Conservation (phyloP, 176 grass and related monocot species). For the Oryza glumipatula region DNA sequence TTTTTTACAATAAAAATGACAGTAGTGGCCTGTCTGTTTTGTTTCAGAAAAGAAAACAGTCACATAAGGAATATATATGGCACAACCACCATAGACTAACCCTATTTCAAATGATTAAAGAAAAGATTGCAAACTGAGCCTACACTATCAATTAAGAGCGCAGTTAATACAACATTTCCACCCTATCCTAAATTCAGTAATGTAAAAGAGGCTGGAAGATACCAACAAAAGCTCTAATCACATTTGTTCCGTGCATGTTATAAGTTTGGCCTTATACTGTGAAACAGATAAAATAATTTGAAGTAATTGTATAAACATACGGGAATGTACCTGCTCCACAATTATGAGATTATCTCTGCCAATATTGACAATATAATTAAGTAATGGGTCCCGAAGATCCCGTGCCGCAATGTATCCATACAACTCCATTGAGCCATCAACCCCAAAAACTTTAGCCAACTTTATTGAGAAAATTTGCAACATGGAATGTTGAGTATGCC, state of each 20-base stretch:
- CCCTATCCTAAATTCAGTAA: too few relatives aligned
- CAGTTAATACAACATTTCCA: too few relatives aligned
- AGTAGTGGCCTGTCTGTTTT: too few relatives aligned
- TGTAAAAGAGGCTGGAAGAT: too few relatives aligned
- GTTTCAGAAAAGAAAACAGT: too few relatives aligned
- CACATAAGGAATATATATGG: too few relatives aligned
- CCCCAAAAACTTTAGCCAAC: background rate
- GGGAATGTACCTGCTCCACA: background rate
- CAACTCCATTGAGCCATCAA: background rate
- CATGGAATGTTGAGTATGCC: background rate
- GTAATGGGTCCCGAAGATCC: background rate
- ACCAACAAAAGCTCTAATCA: too few relatives aligned
- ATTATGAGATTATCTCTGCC: slow-evolving; percentile 5
- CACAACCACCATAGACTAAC: too few relatives aligned
- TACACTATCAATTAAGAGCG: too few relatives aligned
- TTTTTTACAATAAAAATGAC: too few relatives aligned
- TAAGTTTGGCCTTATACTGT: background rate
- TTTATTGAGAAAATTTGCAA: slow-evolving; percentile 22
- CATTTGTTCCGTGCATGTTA: background rate
- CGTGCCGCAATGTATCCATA: slow-evolving; percentile 22
- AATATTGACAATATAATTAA: slow-evolving; percentile 21
- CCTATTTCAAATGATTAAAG: too few relatives aligned
- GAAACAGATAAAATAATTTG: background rate
- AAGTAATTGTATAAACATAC: background rate
- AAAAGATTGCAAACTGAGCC: too few relatives aligned